Base-by-base conservation (phyloP, 441 rosid genomes). In the Eutrema salsugineum region DNA sequence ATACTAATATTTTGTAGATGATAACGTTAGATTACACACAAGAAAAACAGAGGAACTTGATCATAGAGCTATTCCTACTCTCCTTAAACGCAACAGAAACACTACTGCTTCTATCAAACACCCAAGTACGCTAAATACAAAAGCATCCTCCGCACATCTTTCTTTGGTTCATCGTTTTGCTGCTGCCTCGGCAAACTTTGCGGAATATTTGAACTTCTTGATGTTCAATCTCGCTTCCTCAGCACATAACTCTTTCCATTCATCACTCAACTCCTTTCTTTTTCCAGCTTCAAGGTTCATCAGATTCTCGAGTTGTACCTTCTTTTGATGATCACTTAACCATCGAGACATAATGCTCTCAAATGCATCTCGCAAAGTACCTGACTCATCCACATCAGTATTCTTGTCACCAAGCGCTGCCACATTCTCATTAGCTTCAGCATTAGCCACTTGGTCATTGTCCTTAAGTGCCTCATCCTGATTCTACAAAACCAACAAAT, bases 291-390 rank as follows among this genome's bases (percentile, higher is more conserved):
- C 43, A 35, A 72, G 48, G 47, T 44, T 72, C 65, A 54, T 72
- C 49, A 63, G 57, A 15, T 63, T 72, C 49, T 44, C 39, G 14
- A 54, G 22, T 27, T 44, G 48, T 20, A 32, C 5, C 47, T 43
- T 72, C 40, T 44, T 72, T 14, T 54, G 70, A 64, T 71, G 53
- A 15, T 63, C 64, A 24, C 63, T 67, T 33, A 74, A 59, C 12
- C 68, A 73, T 15, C 36, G 28, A 0, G 57, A 35, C 3, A 75
- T 8, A 30, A 62, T 6, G 17, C 65, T 53, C 65, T 75, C 74
- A 62, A 75, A 75, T 4, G 74, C 74, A 75, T 68, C 79, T 15
- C 40, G 7, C 22, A 75, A 5, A 51, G 44, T 57, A 11, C 22
- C 44, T 9, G 42, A 46, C 58, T 54, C 74, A 16, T 47, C 54